These are phyloP conservation scores for Ascocoryne sarcoides DNA, from an alignment of 2,329 filamentous ascomycete species.

Conservation along the genomic window DNA sequence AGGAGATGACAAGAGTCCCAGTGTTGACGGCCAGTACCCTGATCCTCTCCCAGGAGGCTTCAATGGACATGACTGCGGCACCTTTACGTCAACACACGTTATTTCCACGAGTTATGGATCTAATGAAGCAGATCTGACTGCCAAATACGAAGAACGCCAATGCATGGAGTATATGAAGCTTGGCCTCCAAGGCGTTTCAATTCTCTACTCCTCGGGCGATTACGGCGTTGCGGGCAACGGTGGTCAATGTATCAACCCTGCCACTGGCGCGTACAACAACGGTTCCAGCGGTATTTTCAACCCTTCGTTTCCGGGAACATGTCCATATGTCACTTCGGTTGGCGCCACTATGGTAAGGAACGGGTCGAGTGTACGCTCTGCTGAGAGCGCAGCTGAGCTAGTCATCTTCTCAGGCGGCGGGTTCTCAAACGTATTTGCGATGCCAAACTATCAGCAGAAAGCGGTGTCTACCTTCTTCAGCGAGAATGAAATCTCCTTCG, in stretches of 20 bases:
- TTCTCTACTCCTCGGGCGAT: slow-evolving; percentile 44
- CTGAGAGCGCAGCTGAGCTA: slow-evolving; percentile 38
- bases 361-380: slow-evolving; percentile 24
- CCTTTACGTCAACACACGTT: slow-evolving; percentile 39
- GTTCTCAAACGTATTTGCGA: slow-evolving; percentile 49
- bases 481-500: slow-evolving; percentile 20
- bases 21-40: slow-evolving; percentile 31
- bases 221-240: slow-evolving; percentile 36
- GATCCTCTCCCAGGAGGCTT: slow-evolving; percentile 28
- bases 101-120: slow-evolving; percentile 46
- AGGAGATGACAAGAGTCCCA: slow-evolving; percentile 31
- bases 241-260: slow-evolving; percentile 31
- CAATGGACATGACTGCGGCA: slow-evolving; percentile 37
- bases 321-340: slow-evolving; percentile 42
- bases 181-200: slow-evolving; percentile 41
- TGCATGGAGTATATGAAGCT: slow-evolving; percentile 51
- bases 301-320: slow-evolving; percentile 37
- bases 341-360: slow-evolving; percentile 41
- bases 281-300: slow-evolving; percentile 34
- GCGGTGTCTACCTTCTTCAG: slow-evolving; percentile 22
- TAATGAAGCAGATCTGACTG: slow-evolving; percentile 41
- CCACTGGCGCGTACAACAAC: slow-evolving; percentile 28
- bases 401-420: slow-evolving; percentile 69
- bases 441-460: slow-evolving; percentile 38
- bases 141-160: slow-evolving; percentile 41